Evolutionary conservation across 1,284 basidiomycete genomes (phyloP).

Genomic region (Cutaneotrichosporon cyanovorans): DNA sequence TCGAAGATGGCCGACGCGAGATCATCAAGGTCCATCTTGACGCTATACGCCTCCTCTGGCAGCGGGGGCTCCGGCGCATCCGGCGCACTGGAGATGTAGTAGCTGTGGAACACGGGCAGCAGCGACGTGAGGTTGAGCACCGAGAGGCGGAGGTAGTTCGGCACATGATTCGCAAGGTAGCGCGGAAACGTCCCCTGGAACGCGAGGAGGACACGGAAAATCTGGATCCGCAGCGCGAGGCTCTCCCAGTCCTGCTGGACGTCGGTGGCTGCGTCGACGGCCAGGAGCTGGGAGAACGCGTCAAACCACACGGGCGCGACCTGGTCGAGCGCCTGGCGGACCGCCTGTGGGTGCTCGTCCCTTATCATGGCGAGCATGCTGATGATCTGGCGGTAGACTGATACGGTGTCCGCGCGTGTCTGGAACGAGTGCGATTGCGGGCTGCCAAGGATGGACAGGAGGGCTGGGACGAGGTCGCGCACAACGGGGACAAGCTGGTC

Average conservation of each 20-base stretch:
- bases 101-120: conserved; percentile 58
- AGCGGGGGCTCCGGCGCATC: conserved; percentile 51
- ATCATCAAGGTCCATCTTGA: conserved; percentile 57
- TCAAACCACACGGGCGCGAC: conserved; percentile 84
- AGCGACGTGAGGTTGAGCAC: conserved; percentile 61
- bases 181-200: conserved; percentile 70
- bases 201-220: conserved; percentile 61
- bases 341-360: conserved; percentile 77
- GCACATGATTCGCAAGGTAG: conserved; percentile 56
- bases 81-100: conserved; percentile 55
- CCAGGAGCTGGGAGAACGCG: conserved; percentile 71
- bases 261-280: conserved; percentile 57
- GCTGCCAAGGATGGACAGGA: conserved; percentile 72
- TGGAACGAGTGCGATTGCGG: conserved; percentile 64
- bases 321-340: conserved; percentile 69
- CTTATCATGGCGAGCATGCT: conserved; percentile 88
- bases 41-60: conserved; percentile 56
- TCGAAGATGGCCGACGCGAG: conserved; percentile 73
- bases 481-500: conserved; percentile 85
- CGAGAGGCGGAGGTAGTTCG: conserved; percentile 56
- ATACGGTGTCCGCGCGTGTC: conserved; percentile 74
- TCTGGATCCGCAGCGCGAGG: conserved; percentile 64
- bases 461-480: conserved; percentile 70
- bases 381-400: conserved; percentile 85
- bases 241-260: conserved; percentile 65